A percentile compares a stretch with the other conserved stretches of the same genome.
Evolutionary conservation across 441 rosid species (phyloP).

Genomic region (Brassica balearica): DNA sequence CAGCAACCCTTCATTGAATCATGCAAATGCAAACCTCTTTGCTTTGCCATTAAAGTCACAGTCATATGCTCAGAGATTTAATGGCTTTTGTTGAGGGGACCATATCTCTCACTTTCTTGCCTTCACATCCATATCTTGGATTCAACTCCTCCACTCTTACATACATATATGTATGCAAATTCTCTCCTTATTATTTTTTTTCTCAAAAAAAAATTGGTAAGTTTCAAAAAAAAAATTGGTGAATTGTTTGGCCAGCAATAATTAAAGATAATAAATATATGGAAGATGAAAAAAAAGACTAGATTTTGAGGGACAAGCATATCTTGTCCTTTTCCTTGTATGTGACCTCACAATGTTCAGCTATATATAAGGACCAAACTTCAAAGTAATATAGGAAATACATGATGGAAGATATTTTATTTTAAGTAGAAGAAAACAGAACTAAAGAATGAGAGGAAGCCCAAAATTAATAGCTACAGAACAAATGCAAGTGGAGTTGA

Average conservation of each 20-base stretch:
- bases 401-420: constrained; percentile 27
- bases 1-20: constrained; percentile 48
- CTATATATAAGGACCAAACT: constrained; percentile 41
- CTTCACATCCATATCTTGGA: constrained; percentile 44
- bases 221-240: constrained; percentile 14
- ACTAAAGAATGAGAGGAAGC: constrained; percentile 39
- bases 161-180: constrained; percentile 25
- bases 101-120: constrained; percentile 45
- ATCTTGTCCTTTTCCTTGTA: constrained; percentile 46
- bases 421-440: constrained; percentile 43
- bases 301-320: constrained; percentile 47
- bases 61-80: constrained; percentile 48
- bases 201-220: constrained; percentile 21
- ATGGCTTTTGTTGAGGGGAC: constrained; percentile 50
- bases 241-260: constrained; percentile 42
- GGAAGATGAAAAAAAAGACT: constrained; percentile 33
- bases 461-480: constrained; percentile 40
- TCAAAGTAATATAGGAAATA: constrained; percentile 37
- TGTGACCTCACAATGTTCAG: constrained; percentile 48
- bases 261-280: constrained; percentile 37
- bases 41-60: constrained; percentile 48
- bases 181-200: neutral
- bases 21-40: constrained; percentile 49
- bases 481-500: constrained; percentile 47
- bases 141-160: constrained; percentile 40